phyloP scores from a whole-genome alignment of 2,329 filamentous ascomycete species.

The Penicillium brevicompactum region DNA sequence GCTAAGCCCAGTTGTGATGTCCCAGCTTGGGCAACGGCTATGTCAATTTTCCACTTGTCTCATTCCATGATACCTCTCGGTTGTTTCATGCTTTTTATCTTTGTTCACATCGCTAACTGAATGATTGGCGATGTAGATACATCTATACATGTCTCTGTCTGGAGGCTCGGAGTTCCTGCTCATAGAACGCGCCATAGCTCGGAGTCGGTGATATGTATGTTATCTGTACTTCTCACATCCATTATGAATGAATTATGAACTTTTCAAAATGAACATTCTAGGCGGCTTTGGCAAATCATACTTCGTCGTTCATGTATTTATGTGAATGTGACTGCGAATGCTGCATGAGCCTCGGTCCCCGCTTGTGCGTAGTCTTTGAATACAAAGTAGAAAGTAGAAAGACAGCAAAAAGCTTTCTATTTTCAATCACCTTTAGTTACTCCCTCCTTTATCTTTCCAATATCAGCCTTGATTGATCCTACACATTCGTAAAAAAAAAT shows the following conservation, averaged over 20 bases:
- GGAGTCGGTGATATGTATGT: constrained; percentile 19
- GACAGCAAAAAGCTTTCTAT: no score
- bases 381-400: no score
- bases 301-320: no score
- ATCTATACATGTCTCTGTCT: constrained; percentile 20
- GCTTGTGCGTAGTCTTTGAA: no score
- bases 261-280: not conserved
- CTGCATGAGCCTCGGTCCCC: no score
- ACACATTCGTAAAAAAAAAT: no score
- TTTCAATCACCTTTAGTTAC: no score
- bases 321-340: no score
- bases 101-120: constrained; percentile 32
- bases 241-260: constrained; percentile 5
- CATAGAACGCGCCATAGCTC: constrained; percentile 17
- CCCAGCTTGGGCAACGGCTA: constrained; percentile 8
- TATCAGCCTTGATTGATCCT: no score
- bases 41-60: constrained; percentile 14
- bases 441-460: no score
- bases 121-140: constrained; percentile 28
- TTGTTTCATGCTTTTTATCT: constrained; percentile 11
- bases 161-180: constrained; percentile 19
- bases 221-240: not conserved
- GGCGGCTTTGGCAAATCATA: no score
- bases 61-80: constrained; percentile 15
- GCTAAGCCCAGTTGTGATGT: constrained; percentile 5